Conservation (phyloP, 2,329 filamentous ascomycete species). For the Kalmusia sp. region DNA sequence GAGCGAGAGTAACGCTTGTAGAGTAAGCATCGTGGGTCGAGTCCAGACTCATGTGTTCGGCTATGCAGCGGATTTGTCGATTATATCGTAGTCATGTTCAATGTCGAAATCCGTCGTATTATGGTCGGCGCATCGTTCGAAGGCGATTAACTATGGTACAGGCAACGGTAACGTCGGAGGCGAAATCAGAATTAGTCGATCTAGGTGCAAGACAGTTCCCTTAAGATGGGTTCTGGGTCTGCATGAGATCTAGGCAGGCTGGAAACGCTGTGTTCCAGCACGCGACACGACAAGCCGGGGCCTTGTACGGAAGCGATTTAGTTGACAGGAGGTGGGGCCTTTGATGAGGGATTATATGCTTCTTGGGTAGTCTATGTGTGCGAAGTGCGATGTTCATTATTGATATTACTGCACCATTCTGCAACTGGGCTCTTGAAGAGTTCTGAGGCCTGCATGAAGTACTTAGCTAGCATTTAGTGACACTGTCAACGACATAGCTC, state of each 20-base stretch:
- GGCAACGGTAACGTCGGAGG: too few species aligned
- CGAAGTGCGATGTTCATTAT: too few species aligned
- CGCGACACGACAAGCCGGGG: slow-evolving; percentile 1
- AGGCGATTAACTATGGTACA: too few species aligned
- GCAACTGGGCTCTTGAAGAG: too few species aligned
- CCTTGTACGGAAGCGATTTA: not conserved
- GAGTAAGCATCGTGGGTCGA: slow-evolving; percentile 27
- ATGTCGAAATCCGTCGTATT: not conserved
- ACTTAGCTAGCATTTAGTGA: too few species aligned
- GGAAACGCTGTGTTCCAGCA: slow-evolving; percentile 1
- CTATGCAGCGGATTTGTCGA: not conserved
- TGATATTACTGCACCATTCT: too few species aligned
- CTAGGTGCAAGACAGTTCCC: not conserved
- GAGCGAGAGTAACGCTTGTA: slow-evolving; percentile 27
- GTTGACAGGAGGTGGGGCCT: not conserved
- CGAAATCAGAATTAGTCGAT: too few species aligned
- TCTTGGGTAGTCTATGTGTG: not conserved
- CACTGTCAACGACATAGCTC: not conserved
- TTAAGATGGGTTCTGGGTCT: not conserved
- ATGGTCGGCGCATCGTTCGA: not conserved
- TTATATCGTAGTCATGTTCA: not conserved
- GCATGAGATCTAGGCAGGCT: not conserved
- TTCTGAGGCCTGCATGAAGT: too few species aligned
- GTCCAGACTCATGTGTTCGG: not conserved
- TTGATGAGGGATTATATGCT: not conserved